phyloP scores from a whole-genome alignment of 1,284 basidiomycete genomes.

The Cystodermella granulosa region DNA sequence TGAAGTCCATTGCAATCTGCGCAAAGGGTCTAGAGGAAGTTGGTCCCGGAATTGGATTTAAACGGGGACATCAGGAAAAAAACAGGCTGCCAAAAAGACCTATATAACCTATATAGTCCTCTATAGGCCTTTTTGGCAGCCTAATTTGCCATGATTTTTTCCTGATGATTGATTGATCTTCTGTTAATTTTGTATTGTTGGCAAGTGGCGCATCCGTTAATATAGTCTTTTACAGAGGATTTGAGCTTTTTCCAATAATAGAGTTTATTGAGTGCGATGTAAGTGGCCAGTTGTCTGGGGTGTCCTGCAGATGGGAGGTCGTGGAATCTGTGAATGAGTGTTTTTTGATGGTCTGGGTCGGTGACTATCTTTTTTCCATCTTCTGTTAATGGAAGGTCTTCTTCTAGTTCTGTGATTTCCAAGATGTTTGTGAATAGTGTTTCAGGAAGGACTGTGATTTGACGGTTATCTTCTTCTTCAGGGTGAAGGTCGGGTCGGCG shows the following conservation, averaged over 20 bases:
- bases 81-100: too few relatives aligned
- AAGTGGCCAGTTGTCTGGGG: not conserved
- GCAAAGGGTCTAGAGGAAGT: slow-evolving; percentile 22
- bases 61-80: too few relatives aligned
- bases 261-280: slow-evolving; percentile 36
- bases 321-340: slow-evolving; percentile 5
- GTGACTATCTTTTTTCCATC: too few relatives aligned
- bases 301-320: slow-evolving; percentile 4
- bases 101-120: not conserved
- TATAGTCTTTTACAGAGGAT: not conserved
- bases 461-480: slow-evolving; percentile 14
- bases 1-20: slow-evolving; percentile 35
- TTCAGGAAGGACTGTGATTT: slow-evolving; percentile 13
- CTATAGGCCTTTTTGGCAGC: not conserved
- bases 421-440: slow-evolving; percentile 12
- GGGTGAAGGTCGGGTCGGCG: slow-evolving; percentile 16
- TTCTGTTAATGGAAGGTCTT: too few relatives aligned
- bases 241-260: slow-evolving; percentile 15
- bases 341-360: slow-evolving; percentile 1
- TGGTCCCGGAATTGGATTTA: not conserved
- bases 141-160: too few relatives aligned
- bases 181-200: slow-evolving; percentile 1
- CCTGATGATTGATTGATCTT: not conserved
- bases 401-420: too few relatives aligned
- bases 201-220: not conserved